Evolutionary conservation across 176 grass and related monocot species (phyloP), one percentile per base, ranked within the genome.

Genomic region (Lolium multiflorum): DNA sequence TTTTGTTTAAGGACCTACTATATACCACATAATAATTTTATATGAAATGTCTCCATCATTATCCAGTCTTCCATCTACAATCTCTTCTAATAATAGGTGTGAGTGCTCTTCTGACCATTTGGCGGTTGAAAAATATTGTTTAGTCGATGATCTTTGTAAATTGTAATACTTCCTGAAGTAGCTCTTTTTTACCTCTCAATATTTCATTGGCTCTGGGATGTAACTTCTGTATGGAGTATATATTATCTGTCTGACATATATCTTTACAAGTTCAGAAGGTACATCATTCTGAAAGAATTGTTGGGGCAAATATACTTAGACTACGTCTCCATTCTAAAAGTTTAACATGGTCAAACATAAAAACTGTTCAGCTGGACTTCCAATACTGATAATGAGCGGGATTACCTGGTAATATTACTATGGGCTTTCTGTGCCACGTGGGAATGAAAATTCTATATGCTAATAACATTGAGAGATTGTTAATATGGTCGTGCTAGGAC

Each of bases 201-300:
- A 47, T 86, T 85, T 63, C 26, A 41, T 87, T 7, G 64, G 71
- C 22, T 85, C 39, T 11, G 59, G 44, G 57, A 48, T 81, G 22
- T 16, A 66, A 81, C 16, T 48, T 28, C 24, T 20, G 41, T 46
- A 24, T 26, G 20, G 24, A 62, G 14, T 26, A 25, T 47, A 8
- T 80, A 20, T 11, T 43, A 43, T 43, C 41, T 43, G 41, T 43
- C 41, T 3, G 4, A 20, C 47, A 65, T 50, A 31, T 81, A 65
- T 79, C 35, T 60, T 35, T 79, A 59, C 14, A 48, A 64, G 9
- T 17, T 66, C 28, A 46, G 24, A 78, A 66, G 16, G 43, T 28
- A 65, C 25, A 20, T 4, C 60, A 65, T 17, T 65, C 0, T 50
- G 60, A 12, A 48, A 64, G 15, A 64, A 28, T 49, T 63, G 5